phyloP scores from a whole-genome alignment of 192 early-diverging fungal genomes.

The Glomus cerebriforme region DNA sequence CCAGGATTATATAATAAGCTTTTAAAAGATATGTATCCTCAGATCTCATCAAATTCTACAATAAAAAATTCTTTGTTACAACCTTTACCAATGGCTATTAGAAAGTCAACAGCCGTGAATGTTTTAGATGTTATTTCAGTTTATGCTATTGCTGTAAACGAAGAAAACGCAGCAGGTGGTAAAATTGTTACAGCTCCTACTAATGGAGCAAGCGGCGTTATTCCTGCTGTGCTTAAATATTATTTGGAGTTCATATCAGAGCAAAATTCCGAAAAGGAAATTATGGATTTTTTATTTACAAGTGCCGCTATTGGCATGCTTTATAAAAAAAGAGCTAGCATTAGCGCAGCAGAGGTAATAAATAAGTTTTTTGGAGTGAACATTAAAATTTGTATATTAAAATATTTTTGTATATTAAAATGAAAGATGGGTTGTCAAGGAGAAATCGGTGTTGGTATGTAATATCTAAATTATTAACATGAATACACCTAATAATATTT shows the following conservation, averaged over 20 bases:
- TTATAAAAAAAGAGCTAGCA: constrained; percentile 92
- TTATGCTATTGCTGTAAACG: constrained; percentile 96
- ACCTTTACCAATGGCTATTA: neutral
- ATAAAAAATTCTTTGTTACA: neutral
- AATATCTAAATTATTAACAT: neutral
- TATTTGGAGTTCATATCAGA: constrained; percentile 93
- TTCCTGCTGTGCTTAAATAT: constrained; percentile 94
- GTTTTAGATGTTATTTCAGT: constrained; percentile 90
- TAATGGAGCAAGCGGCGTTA: constrained; percentile 90
- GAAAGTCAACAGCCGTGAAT: neutral
- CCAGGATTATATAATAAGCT: constrained; percentile 86
- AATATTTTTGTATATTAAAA: neutral
- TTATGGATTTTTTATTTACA: constrained; percentile 91
- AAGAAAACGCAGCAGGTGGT: constrained; percentile 83
- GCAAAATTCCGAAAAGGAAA: constrained; percentile 74
- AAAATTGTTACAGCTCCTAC: constrained; percentile 93
- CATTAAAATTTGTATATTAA: too few species aligned
- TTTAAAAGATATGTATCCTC: constrained; percentile 70
- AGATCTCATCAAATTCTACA: neutral
- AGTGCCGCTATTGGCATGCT: constrained; percentile 95
- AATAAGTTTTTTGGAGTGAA: neutral
- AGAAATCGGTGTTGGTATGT: constrained; percentile 83
- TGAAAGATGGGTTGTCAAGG: constrained; percentile 90
- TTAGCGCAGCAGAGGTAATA: constrained; percentile 79
- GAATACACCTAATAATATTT: neutral